phyloP scores from a whole-genome alignment of 2,329 filamentous ascomycete species.

The Aspergillus hiratsukae region DNA sequence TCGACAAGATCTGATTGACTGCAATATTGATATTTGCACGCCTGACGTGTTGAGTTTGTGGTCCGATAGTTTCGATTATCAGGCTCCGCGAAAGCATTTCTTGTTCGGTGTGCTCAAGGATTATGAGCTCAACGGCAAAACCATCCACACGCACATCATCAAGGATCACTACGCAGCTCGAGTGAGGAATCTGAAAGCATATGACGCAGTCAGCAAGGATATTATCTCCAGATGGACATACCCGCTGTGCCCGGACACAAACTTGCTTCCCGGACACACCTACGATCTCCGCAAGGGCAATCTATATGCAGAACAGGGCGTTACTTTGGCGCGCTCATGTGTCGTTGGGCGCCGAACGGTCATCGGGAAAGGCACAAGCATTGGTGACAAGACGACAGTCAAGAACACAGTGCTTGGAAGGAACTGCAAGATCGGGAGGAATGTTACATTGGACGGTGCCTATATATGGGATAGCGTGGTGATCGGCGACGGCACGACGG shows the following conservation, averaged over 20 bases:
- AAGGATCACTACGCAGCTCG: conserved; percentile 80
- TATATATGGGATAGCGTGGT: conserved; percentile 84
- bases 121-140: conserved; percentile 93
- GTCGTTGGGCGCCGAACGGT: conserved; percentile 65
- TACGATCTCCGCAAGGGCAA: conserved; percentile 67
- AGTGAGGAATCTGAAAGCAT: conserved; percentile 79
- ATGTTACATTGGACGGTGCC: conserved; percentile 72
- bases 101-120: conserved; percentile 91
- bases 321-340: conserved; percentile 68
- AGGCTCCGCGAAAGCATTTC: conserved; percentile 81
- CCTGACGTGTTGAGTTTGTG: conserved; percentile 91
- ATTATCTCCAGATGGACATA: conserved; percentile 84
- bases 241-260: conserved; percentile 84
- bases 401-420: conserved; percentile 76
- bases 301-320: conserved; percentile 73
- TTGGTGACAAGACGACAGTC: conserved; percentile 69
- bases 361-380: conserved; percentile 68
- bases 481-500: conserved; percentile 68
- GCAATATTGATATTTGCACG: conserved; percentile 94
- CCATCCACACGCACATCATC: conserved; percentile 86
- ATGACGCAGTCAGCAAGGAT: conserved; percentile 83
- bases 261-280: conserved; percentile 70
- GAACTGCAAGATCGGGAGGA: conserved; percentile 79
- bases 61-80: conserved; percentile 97
- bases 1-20: conserved; percentile 84